Conservation (phyloP, 176 grass and related monocot species). For the Oryza nivara region DNA sequence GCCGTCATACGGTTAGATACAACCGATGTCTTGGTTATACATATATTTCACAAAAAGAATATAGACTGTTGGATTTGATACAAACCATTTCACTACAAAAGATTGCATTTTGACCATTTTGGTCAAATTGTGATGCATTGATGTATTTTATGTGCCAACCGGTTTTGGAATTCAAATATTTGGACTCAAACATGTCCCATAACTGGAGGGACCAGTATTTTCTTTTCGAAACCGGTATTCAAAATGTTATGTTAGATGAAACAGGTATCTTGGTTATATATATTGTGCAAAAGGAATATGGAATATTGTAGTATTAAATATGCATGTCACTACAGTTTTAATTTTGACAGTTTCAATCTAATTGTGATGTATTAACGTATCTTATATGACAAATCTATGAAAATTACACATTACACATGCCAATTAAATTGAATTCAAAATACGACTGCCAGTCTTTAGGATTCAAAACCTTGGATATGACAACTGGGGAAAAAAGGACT, state of each 20-base stretch:
- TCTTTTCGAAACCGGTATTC: not conserved
- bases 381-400: not conserved
- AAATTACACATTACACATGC: not conserved
- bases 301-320: not conserved
- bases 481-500: slow-evolving; percentile 5
- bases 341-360: not conserved
- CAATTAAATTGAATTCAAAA: not conserved
- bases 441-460: not conserved
- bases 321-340: not conserved
- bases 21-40: not conserved
- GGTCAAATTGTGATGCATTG: not conserved
- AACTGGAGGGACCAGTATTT: not conserved
- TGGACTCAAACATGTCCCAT: not conserved
- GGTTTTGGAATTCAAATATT: not conserved
- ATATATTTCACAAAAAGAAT: not conserved
- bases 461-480: not conserved
- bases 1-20: not conserved
- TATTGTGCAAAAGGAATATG: too few relatives aligned
- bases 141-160: not conserved
- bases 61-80: not conserved
- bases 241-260: not conserved
- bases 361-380: not conserved
- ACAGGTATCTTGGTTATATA: too few relatives aligned
- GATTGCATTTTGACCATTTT: not conserved
- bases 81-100: not conserved